A percentile compares a stretch with the other conserved stretches of the same genome.
Evolutionary conservation across 78 protist species (phyloP).

Genomic region (Diacronema lutheri): DNA sequence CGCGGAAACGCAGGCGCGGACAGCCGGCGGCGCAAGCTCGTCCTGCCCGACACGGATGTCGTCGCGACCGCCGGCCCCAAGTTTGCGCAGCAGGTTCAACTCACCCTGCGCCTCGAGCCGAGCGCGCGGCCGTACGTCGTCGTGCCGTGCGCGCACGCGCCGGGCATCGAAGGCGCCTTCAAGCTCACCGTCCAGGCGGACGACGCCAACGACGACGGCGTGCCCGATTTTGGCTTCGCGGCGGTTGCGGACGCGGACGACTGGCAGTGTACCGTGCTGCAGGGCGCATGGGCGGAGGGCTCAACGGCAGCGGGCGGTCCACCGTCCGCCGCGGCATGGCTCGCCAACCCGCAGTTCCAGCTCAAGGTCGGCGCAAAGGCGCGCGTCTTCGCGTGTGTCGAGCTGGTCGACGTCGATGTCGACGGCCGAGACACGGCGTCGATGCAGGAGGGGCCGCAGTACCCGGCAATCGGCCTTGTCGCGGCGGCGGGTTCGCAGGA

Average conservation of each 20-base stretch:
- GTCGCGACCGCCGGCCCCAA: neutral
- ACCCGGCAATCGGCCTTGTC: neutral
- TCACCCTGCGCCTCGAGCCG: neutral
- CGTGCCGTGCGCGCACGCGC: neutral
- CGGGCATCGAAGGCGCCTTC: neutral
- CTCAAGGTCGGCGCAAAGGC: neutral
- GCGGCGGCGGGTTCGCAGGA: neutral
- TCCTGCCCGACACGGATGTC: neutral
- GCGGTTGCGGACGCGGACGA: neutral
- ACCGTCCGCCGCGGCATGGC: neutral
- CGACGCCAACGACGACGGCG: neutral
- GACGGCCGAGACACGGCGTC: neutral
- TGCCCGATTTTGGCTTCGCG: neutral
- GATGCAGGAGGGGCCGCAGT: conserved; percentile 10
- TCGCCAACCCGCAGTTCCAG: neutral
- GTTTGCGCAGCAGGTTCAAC: neutral
- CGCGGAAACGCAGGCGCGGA: neutral
- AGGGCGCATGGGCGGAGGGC: too few relatives aligned
- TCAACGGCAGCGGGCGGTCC: too few relatives aligned
- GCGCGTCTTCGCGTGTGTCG: neutral
- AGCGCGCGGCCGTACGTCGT: neutral
- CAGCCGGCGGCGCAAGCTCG: neutral
- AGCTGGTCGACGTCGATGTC: neutral
- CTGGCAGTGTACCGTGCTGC: too few relatives aligned
- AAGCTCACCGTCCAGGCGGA: neutral